Base-by-base conservation (phyloP, 2,329 filamentous ascomycete genomes). In the Lomentospora prolificans region DNA sequence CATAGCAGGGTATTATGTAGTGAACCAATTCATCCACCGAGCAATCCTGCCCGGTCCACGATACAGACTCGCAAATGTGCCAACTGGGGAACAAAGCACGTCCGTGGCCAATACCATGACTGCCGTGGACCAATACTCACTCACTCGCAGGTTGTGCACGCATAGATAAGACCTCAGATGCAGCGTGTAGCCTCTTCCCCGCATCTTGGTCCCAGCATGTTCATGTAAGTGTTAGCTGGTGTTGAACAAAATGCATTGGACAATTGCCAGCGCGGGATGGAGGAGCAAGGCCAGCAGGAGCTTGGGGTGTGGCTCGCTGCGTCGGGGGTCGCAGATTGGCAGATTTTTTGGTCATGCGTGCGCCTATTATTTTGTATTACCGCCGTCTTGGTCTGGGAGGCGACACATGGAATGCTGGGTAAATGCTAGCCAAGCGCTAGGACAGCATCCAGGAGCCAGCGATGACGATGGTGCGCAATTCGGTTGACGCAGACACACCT, bases 301-400 rank as follows among this genome's bases (percentile, higher is more conserved):
- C 44, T 12, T 50, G 22, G 22, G 22, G 44, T 27, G 44, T 22
- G 44, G 14, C 44, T 48, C n/a, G n/a, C 12, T 48, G 44, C 44
- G 2, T 25, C 17, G 22, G 3, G 44, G 44, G 30, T 12, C 17
- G 14, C n/a, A 9, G 22, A 48, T 48, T 48, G 28, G 48, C 25
- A 51, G 48, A 31, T 14, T 14, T 8, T 14, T 51, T 51, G 48
- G 48, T 51, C 48, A 51, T 51, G 48, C 14, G 48, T 51, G 48
- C 25, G 48, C 48, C 30, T 51, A 28, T 30, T 28, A 28, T 51
- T 28, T 31, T n/a, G 10, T 14, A 10, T 31, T 22, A 22, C 48
- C 48, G 24, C 10, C 4, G 25, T 51, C 24, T 28, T 51, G 28
- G 24, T 51, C n/a, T 51, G 25, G 48, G 25, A 31, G 44, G 44